Conservation (phyloP, 257 asterid genomes). For the Misopates orontium region DNA sequence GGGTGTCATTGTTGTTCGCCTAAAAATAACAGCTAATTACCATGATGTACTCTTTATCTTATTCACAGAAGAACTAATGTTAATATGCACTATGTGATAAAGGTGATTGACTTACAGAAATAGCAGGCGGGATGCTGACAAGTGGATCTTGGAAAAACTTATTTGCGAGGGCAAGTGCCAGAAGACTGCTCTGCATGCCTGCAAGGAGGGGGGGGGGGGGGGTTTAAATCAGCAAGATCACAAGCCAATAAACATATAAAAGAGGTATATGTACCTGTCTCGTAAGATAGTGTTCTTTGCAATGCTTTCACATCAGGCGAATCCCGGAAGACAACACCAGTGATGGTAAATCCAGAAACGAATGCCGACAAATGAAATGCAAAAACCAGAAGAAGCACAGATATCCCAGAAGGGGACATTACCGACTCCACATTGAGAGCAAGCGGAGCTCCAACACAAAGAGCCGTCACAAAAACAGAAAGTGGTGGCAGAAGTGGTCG, state of each 20-base stretch:
- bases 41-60: too few species aligned
- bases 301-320: conserved; percentile 75
- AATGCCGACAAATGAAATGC: conserved; percentile 85
- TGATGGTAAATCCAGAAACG: conserved; percentile 57
- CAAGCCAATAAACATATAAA: neutral
- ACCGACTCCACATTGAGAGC: conserved; percentile 62
- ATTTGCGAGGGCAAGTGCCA: conserved; percentile 95
- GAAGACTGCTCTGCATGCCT: conserved; percentile 99
- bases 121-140: conserved; percentile 91
- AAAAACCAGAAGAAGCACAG: conserved; percentile 71
- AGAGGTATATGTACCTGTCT: conserved; percentile 59
- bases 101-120: conserved; percentile 64
- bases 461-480: conserved; percentile 55
- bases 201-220: conserved; percentile 17
- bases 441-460: conserved; percentile 83
- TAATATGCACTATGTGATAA: neutral
- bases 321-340: conserved; percentile 63
- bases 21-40: too few species aligned
- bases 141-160: conserved; percentile 89
- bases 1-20: too few species aligned
- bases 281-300: conserved; percentile 91
- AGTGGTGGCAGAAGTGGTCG: conserved; percentile 81
- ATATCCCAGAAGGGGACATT: conserved; percentile 76
- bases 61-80: neutral
- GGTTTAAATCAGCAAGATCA: neutral